Percentiles rank a stretch among this genome's conserved stretches.
Conservation (phyloP, 805 yeast species). For the Tetrapisispora phaffii region DNA sequence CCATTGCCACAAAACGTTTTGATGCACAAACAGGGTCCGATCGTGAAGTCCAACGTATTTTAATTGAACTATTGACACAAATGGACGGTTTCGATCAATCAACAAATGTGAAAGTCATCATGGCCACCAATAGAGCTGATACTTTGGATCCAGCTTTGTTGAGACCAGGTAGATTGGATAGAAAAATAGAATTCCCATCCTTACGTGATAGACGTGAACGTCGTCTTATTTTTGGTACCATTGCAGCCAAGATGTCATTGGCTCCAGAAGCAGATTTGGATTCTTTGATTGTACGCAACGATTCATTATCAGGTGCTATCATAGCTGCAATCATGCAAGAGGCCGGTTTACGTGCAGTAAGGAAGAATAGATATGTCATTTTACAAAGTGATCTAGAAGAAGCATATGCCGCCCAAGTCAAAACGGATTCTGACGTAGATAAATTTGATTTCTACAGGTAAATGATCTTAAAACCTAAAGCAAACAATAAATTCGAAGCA, state of each 20-base stretch:
- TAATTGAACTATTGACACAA: slow-evolving; percentile 90
- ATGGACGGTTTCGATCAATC: slow-evolving; percentile 99
- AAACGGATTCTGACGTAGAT: slow-evolving; percentile 89
- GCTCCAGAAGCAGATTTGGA: slow-evolving; percentile 98
- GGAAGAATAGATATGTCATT: slow-evolving; percentile 95
- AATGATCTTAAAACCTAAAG: not conserved
- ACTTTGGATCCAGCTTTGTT: slow-evolving; percentile 95
- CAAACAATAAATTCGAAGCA: too few relatives aligned
- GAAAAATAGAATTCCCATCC: slow-evolving; percentile 96
- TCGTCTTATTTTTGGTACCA: slow-evolving; percentile 88
- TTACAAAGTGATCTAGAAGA: slow-evolving; percentile 94
- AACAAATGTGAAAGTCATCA: slow-evolving; percentile 90
- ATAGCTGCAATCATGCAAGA: slow-evolving; percentile 99
- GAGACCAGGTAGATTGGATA: slow-evolving; percentile 96
- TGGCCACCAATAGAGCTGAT: slow-evolving; percentile 99
- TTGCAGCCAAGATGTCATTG: slow-evolving; percentile 93
- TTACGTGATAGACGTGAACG: slow-evolving; percentile 96
- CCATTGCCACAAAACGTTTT: slow-evolving; percentile 97
- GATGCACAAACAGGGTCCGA: slow-evolving; percentile 99
- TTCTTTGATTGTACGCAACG: slow-evolving; percentile 88
- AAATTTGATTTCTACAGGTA: slow-evolving; percentile 95
- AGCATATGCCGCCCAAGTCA: slow-evolving; percentile 94
- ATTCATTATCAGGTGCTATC: slow-evolving; percentile 92
- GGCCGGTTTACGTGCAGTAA: slow-evolving; percentile 96
- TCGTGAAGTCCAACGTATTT: slow-evolving; percentile 96